Evolutionary conservation across 2,329 filamentous ascomycete genomes (phyloP).

Genomic region (Onygenales sp.): DNA sequence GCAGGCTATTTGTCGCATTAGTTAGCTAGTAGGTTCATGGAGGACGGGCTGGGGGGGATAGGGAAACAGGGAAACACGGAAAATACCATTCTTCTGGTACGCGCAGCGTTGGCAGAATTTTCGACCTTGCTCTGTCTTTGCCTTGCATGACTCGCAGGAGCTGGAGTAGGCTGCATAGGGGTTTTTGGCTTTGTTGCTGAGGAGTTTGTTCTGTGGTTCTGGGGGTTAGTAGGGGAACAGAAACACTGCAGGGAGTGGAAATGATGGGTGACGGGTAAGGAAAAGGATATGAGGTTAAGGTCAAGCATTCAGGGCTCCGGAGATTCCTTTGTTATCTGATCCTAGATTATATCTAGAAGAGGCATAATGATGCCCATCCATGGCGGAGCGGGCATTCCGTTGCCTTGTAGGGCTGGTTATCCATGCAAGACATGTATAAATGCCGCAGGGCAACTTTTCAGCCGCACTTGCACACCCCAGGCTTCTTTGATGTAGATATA

Average conservation of each 20-base stretch:
- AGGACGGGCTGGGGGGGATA: background rate
- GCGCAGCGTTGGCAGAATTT: slow-evolving; percentile 54
- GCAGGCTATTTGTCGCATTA: slow-evolving; percentile 38
- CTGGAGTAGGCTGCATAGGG: slow-evolving; percentile 56
- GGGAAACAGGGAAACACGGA: slow-evolving; percentile 11
- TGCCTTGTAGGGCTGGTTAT: too few relatives aligned
- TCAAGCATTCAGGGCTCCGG: too few relatives aligned
- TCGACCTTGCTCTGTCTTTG: slow-evolving; percentile 52
- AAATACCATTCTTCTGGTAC: slow-evolving; percentile 49
- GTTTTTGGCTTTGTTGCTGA: slow-evolving; percentile 56
- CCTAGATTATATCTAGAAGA: too few relatives aligned
- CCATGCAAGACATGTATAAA: too few relatives aligned
- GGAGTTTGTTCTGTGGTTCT: slow-evolving; percentile 48
- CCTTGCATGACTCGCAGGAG: slow-evolving; percentile 53
- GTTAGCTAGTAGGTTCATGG: slow-evolving; percentile 11
- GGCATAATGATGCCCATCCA: too few relatives aligned
- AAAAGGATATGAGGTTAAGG: too few relatives aligned
- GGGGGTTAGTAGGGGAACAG: background rate
- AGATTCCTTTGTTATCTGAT: too few relatives aligned
- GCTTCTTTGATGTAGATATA: too few relatives aligned
- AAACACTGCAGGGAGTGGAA: background rate
- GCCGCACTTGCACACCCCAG: too few relatives aligned
- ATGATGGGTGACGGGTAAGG: too few relatives aligned
- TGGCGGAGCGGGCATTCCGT: too few relatives aligned
- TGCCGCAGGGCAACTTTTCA: too few relatives aligned